Evolutionary conservation across 176 grass and related monocot species (phyloP), one percentile per base, ranked within the genome.

Genomic region (Raddia guianensis): DNA sequence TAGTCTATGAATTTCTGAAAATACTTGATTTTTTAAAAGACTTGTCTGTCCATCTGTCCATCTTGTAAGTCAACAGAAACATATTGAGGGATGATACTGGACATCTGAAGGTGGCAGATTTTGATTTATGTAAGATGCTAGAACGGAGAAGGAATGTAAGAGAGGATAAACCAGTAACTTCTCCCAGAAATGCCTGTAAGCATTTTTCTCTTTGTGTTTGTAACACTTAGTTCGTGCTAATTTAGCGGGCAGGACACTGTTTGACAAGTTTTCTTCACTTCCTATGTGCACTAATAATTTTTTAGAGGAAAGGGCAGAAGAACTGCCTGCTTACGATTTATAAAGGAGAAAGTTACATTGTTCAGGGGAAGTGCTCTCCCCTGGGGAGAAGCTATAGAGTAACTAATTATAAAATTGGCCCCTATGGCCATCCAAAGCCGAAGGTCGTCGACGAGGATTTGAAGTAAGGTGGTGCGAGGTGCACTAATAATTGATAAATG

Each of bases 31-130:
- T 76, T 1, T 84, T 86, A 80, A 89, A 77, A 68, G 14, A 81
- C 2, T 74, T 77, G 6, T 88, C 49, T 91, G 65, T 51, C 55
- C 18, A 67, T 88, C 49, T 91, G 65, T 51, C 55, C 18, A 67
- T 73, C 21, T 60, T 86, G 75, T 90, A 87, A 93, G 76, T 88
- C 70, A 84, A 91, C 89, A 95, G 96, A 62, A 99, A 99, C 80
- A 91, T 99, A 75, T 76, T 99, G 82, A 88, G 88, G 83, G 96
- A 99, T 84, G 92, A 99, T 86, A 93, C 92, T 65, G 92, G 88
- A 50, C 92, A 95, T 91, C 78, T 99, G 59, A 99, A 99, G 86
- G 92, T 98, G 61, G 96, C 96, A 78, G 90, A 98, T 82, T 98
- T 98, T 79, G 96, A 88, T 74, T 70, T 99, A 44, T 93, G 92